Evolutionary conservation across 2,329 filamentous ascomycete genomes (phyloP), one percentile per base, ranked within the genome.

Genomic region (Gremmenia infestans): DNA sequence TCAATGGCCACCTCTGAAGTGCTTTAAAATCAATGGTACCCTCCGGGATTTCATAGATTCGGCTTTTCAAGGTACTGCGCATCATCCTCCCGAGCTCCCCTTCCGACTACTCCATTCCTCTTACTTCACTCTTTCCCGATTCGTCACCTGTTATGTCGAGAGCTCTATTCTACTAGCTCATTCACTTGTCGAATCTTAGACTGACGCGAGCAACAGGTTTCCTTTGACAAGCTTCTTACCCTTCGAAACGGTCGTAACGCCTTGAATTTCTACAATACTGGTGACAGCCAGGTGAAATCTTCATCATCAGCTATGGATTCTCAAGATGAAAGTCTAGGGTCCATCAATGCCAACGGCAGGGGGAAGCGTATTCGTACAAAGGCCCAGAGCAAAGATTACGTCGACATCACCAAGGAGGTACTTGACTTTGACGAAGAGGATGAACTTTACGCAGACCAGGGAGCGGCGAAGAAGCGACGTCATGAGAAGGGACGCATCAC

Each of bases 241-340:
- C 70, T 77, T 28, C 67, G 73, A 9, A 77, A 79, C 65, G 79
- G 80, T 17, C 64, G 70, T 48, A 69, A 71, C 57, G 76, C 77
- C 17, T 68, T 81, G 22, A 65, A 75, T 37, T 61, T 68, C 15
- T 78, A 74, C 62, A 68, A 72, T 14, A 60, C 59, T 58, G 55
- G 60, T 55, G 54, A 66, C 58, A 45, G 55, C 19, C 52, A 56
- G 7, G 54, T 55, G 3, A 46, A 57, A n/a, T 55, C 46, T 48
- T n/a, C 42, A 19, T 45, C 55, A 17, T 50, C 60, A 11, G 36
- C 51, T 49, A 58, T 25, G 54, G 49, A 53, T n/a, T 54, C 51
- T 25, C 37, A 36, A 46, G 42, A 57, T n/a, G 48, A 51, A 6
- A 60, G 49, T 46, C 37, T 37, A 11, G 57, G 62, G 32, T 53